A percentile compares a stretch with the other conserved stretches of the same genome.
phyloP scores from a whole-genome alignment of 805 yeast genomes.

The Brettanomyces custersianus region DNA sequence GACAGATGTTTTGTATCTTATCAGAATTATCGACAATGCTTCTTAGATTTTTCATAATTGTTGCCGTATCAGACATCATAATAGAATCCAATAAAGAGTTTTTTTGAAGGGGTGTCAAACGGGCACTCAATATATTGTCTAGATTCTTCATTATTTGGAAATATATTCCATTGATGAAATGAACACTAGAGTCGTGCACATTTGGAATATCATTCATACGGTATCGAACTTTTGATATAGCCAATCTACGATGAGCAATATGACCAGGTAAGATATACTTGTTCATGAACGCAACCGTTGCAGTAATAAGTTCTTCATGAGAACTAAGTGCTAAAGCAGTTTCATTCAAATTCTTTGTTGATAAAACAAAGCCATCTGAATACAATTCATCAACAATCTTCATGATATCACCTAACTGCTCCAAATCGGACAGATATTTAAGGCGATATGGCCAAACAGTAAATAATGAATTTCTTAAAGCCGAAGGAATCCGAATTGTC shows the following conservation, averaged over 20 bases:
- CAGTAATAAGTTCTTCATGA: conserved; percentile 11
- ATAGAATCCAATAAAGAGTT: conserved; percentile 7
- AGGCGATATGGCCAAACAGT: conserved; percentile 24
- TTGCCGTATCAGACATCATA: conserved; percentile 6
- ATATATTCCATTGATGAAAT: conserved; percentile 7
- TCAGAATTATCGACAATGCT: not conserved
- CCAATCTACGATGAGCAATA: conserved; percentile 5
- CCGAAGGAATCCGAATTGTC: not conserved
- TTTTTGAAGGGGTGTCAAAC: conserved; percentile 7
- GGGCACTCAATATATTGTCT: conserved; percentile 8
- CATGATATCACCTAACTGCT: conserved; percentile 11
- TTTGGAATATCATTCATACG: conserved; percentile 7
- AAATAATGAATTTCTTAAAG: conserved; percentile 16
- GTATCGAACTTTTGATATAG: conserved; percentile 8
- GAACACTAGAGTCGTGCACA: conserved; percentile 4
- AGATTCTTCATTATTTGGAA: conserved; percentile 11
- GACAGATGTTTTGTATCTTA: not conserved
- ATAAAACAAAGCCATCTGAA: conserved; percentile 19
- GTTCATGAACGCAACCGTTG: conserved; percentile 21
- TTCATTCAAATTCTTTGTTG: conserved; percentile 19
- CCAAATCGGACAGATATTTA: conserved; percentile 19
- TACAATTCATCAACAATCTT: conserved; percentile 11
- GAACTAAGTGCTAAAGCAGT: conserved; percentile 18
- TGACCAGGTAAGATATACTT: conserved; percentile 19
- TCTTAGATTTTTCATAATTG: conserved; percentile 10